These are phyloP conservation scores for Carex sylvatica DNA, from an alignment of 202 grass and related monocot genomes.

Conservation along the genomic window DNA sequence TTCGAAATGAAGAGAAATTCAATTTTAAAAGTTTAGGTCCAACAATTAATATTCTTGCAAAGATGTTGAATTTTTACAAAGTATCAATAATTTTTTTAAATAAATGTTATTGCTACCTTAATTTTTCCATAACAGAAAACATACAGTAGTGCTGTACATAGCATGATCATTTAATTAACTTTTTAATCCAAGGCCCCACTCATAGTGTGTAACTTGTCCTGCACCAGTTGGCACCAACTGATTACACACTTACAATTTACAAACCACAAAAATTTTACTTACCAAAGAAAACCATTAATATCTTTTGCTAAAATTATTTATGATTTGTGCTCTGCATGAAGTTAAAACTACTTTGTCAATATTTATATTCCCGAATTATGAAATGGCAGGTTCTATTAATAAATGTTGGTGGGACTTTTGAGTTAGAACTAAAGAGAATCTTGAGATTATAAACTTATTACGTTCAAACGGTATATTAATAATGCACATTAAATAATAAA, in stretches of 20 bases:
- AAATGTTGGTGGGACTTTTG: background rate
- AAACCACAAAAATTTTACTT: background rate
- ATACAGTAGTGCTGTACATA: background rate
- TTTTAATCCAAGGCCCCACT: slow-evolving; percentile 6
- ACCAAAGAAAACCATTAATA: background rate
- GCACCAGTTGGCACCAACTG: background rate
- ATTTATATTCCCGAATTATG: background rate
- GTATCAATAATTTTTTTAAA: background rate
- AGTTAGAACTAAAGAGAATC: background rate
- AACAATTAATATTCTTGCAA: background rate
- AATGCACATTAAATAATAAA: background rate
- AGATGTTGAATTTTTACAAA: background rate
- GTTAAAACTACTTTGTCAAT: too few relatives aligned
- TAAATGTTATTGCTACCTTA: background rate
- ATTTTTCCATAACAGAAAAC: background rate
- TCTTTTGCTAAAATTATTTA: background rate
- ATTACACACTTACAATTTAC: background rate
- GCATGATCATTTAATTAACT: slow-evolving; percentile 8
- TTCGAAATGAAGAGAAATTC: background rate
- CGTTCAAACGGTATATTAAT: background rate
- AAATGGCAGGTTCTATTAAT: background rate
- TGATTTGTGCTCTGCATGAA: too few relatives aligned
- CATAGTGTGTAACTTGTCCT: background rate
- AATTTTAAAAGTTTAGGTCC: background rate
- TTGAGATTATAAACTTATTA: background rate